phyloP scores from a whole-genome alignment of 495 filamentous ascomycete species.

The Aspergillus bertholletiae region DNA sequence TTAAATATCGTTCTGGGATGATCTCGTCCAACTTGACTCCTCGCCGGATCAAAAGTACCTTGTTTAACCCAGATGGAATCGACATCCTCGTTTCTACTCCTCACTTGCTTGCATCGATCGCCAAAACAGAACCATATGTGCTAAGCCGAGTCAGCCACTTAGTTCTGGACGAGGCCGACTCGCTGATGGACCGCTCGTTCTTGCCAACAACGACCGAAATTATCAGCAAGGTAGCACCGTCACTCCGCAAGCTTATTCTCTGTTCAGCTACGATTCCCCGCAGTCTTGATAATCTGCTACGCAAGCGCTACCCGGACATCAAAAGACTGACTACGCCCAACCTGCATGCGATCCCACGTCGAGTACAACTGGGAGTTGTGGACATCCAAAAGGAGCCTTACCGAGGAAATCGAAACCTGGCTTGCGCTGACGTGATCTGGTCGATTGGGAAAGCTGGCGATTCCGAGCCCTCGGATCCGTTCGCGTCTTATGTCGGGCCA shows the following conservation, averaged over 20 bases:
- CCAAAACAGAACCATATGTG: conserved; percentile 80
- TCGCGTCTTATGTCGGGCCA: conserved; percentile 30
- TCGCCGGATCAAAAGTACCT: conserved; percentile 76
- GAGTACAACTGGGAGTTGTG: conserved; percentile 90
- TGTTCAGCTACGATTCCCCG: conserved; percentile 96
- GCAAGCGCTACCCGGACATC: conserved; percentile 76
- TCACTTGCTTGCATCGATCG: conserved; percentile 81
- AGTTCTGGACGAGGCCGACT: conserved; percentile 92
- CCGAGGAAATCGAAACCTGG: conserved; percentile 81
- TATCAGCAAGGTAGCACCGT: conserved; percentile 70
- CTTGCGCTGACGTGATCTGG: conserved; percentile 93
- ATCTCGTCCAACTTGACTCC: conserved; percentile 74
- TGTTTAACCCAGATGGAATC: conserved; percentile 78
- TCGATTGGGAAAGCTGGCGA: conserved; percentile 79
- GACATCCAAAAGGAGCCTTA: conserved; percentile 88
- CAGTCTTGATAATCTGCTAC: conserved; percentile 79
- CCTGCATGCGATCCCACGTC: conserved; percentile 89
- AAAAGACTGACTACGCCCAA: conserved; percentile 86
- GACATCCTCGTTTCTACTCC: conserved; percentile 87
- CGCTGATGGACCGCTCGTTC: conserved; percentile 90
- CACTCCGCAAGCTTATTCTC: conserved; percentile 82
- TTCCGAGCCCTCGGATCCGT: conserved; percentile 28
- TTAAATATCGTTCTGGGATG: conserved; percentile 75
- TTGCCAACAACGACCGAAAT: conserved; percentile 74
- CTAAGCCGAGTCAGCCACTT: conserved; percentile 84